These are phyloP conservation scores for Stephanodiscus minutulus DNA, from an alignment of 108 stramenopile genomes.

Conservation along the genomic window DNA sequence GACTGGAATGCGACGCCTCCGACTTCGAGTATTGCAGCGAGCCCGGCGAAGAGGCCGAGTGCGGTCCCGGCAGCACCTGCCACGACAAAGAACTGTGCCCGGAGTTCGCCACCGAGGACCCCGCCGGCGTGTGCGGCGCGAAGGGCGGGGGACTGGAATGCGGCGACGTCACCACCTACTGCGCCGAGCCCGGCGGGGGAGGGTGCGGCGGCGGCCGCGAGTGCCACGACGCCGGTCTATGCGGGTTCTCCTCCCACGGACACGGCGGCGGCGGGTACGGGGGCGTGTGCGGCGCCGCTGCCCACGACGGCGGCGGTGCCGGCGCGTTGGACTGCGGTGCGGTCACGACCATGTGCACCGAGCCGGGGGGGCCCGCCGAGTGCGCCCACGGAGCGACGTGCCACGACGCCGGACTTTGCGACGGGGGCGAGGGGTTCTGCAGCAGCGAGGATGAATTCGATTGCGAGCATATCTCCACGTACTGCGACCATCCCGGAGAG, in stretches of 20 bases:
- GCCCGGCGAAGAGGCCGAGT: background rate
- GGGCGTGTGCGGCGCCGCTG: background rate
- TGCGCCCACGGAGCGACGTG: constrained; percentile 11
- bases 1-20: background rate
- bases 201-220: constrained; percentile 1
- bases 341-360: constrained; percentile 14
- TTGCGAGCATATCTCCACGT: background rate
- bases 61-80: background rate
- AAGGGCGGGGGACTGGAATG: constrained; percentile 2
- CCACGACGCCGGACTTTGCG: background rate
- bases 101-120: background rate
- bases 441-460: constrained; percentile 4
- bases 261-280: background rate
- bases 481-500: background rate
- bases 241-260: no score
- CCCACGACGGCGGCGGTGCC: background rate
- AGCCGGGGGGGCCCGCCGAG: background rate
- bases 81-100: constrained; percentile 2
- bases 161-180: constrained; percentile 10
- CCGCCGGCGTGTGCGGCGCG: constrained; percentile 2
- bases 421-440: background rate
- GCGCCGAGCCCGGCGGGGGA: background rate
- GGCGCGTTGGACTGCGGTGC: constrained; percentile 5
- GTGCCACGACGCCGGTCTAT: constrained; percentile 9
- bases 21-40: background rate